Conservation (phyloP, 1,284 basidiomycete species). For the Malassezia yamatoensis region DNA sequence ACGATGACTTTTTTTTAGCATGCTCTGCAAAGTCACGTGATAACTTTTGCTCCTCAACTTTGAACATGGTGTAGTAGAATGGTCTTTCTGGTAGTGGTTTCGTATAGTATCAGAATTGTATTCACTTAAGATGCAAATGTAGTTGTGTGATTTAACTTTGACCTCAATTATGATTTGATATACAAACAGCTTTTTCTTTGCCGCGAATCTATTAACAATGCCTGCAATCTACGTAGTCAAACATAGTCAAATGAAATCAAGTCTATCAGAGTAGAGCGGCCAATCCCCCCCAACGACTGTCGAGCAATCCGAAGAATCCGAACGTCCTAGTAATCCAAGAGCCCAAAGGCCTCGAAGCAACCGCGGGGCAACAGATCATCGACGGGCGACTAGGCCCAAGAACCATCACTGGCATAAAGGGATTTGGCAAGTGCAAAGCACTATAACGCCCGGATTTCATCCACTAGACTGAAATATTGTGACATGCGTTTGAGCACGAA, state of each 20-base stretch:
- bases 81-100: too few relatives aligned
- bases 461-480: conserved; percentile 43
- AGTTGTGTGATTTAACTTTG: too few relatives aligned
- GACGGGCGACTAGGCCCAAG: conserved; percentile 40
- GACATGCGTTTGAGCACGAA: conserved; percentile 44
- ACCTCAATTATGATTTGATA: too few relatives aligned
- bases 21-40: conserved; percentile 7
- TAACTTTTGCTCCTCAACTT: too few relatives aligned
- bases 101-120: too few relatives aligned
- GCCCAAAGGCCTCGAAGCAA: conserved; percentile 21
- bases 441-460: conserved; percentile 40
- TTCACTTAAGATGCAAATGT: too few relatives aligned
- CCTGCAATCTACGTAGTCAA: too few relatives aligned
- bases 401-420: conserved; percentile 41
- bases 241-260: background rate
- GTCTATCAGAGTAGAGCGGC: conserved; percentile 43
- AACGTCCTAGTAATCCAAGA: conserved; percentile 37
- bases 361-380: conserved; percentile 41
- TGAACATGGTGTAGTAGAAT: too few relatives aligned
- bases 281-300: conserved; percentile 41
- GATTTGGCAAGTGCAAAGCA: conserved; percentile 22
- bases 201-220: too few relatives aligned
- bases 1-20: conserved; percentile 6
- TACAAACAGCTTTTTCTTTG: too few relatives aligned
- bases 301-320: conserved; percentile 33